These are phyloP conservation scores for Aquanectria penicillioides DNA, from an alignment of 2,329 filamentous ascomycete species.

Conservation along the genomic window DNA sequence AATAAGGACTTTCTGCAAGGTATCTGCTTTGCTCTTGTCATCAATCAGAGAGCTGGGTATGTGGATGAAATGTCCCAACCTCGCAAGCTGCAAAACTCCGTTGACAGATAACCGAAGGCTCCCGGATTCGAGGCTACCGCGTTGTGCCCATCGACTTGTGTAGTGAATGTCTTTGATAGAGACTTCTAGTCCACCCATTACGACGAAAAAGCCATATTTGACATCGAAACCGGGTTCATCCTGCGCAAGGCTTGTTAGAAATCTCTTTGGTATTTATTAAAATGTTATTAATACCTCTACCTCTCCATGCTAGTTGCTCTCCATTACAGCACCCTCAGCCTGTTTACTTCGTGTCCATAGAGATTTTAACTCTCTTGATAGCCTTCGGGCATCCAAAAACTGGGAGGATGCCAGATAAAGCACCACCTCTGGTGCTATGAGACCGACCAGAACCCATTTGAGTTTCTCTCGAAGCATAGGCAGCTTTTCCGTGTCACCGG, in stretches of 20 bases:
- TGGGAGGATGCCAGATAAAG: conserved; percentile 37
- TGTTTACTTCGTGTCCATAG: conserved; percentile 1
- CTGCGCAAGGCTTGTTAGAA: not conserved
- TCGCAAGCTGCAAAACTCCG: conserved; percentile 11
- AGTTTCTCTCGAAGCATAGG: conserved; percentile 29
- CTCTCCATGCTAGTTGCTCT: conserved; percentile 12
- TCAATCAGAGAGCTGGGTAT: conserved; percentile 35
- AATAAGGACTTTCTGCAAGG: conserved; percentile 48
- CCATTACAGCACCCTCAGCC: conserved; percentile 1
- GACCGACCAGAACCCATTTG: conserved; percentile 43
- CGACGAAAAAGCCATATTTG: conserved; percentile 42
- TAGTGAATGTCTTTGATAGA: conserved; percentile 20
- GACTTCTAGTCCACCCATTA: conserved; percentile 43
- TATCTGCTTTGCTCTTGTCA: conserved; percentile 51
- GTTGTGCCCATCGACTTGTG: conserved; percentile 12
- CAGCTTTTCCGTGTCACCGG: conserved; percentile 20
- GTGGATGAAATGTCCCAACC: conserved; percentile 22
- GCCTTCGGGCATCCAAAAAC: conserved; percentile 20
- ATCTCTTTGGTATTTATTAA: too few relatives aligned
- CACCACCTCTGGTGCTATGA: conserved; percentile 47
- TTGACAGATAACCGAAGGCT: conserved; percentile 13
- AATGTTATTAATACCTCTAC: not conserved
- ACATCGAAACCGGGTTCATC: conserved; percentile 22
- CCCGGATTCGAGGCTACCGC: conserved; percentile 8
- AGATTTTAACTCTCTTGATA: not conserved